Evolutionary conservation across 1,284 basidiomycete species (phyloP), one percentile per base, ranked within the genome.

Genomic region (Mycosarcoma mackinlayi): DNA sequence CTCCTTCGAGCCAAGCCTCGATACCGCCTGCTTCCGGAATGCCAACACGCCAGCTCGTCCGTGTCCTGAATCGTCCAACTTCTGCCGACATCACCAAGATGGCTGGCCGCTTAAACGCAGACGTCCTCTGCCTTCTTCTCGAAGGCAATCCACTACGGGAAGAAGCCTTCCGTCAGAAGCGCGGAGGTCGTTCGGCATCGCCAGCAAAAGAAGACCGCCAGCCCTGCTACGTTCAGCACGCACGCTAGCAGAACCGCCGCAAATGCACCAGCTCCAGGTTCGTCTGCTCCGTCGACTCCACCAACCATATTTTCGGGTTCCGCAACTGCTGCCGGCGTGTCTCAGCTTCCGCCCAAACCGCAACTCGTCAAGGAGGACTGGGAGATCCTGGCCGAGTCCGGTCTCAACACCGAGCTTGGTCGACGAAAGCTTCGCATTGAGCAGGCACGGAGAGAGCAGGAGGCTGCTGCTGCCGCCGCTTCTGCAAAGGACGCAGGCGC

Each of bases 141-240:
- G 73, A 77, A 23, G 75, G 71, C 34, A 71, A 73, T 30, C 69
- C 73, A 14, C 69, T 78, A 7, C 56, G 76, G 11, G 67, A 75
- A 16, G 76, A 77, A 27, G 52, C 54, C 1, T 68, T 68, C 40
- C 72, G 68, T 11, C 68, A 74, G 37, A 79, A 78, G 47, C 63
- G 76, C 3, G 77, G 77, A 27, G 66, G 61, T 30, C 52, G 64
- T 4, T 56, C 58, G 4, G 48, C 69, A 0, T 73, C 63, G n/a
- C 64, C 69, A 6, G 48, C n/a, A 39, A 21, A 73, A 73, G 56
- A 61, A 51, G 34, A 39, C 50, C 1, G 46, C 54, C 2, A 33
- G 42, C 11, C 35, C 55, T 2, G 30, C 37, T 19, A 42, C 33
- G 5, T n/a, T 44, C 13, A 39, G 19, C 11, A 21, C 47, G 31